These are phyloP conservation scores for Biscogniauxia mediterranea DNA, from an alignment of 2,329 filamentous ascomycete species.

Conservation along the genomic window DNA sequence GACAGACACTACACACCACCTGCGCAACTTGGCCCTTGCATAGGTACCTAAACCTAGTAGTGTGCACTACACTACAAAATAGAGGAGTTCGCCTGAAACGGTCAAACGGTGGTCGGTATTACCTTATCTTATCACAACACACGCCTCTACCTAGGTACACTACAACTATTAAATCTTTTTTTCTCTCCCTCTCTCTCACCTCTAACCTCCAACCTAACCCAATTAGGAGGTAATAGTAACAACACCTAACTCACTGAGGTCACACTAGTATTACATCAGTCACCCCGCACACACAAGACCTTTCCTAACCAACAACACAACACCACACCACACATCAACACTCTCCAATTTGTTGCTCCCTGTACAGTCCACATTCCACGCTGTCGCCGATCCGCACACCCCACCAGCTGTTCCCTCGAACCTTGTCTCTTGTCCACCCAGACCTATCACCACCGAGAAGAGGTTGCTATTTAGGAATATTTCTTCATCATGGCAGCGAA, in stretches of 20 bases:
- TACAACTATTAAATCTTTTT: background rate
- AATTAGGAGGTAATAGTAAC: too few relatives aligned
- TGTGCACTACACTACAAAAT: too few relatives aligned
- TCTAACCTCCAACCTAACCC: constrained; percentile 4
- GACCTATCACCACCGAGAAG: background rate
- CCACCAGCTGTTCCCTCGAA: background rate
- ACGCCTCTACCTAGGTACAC: background rate
- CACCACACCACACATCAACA: background rate
- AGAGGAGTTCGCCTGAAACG: background rate
- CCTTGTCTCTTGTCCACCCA: background rate
- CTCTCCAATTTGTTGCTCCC: constrained; percentile 13
- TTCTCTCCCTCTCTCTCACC: background rate
- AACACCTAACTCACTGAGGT: constrained; percentile 8
- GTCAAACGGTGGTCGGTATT: background rate
- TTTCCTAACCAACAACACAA: too few relatives aligned
- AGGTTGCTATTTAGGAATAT: background rate
- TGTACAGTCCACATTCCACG: constrained; percentile 20
- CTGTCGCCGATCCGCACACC: background rate
- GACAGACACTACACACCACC: too few relatives aligned
- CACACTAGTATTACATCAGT: background rate
- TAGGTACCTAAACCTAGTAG: background rate
- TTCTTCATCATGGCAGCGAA: constrained; percentile 38
- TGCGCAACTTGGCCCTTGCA: background rate
- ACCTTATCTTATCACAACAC: background rate
- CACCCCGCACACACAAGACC: constrained; percentile 11